phyloP scores from a whole-genome alignment of 345 rosid genomes.

The Eucalyptus regnans region DNA sequence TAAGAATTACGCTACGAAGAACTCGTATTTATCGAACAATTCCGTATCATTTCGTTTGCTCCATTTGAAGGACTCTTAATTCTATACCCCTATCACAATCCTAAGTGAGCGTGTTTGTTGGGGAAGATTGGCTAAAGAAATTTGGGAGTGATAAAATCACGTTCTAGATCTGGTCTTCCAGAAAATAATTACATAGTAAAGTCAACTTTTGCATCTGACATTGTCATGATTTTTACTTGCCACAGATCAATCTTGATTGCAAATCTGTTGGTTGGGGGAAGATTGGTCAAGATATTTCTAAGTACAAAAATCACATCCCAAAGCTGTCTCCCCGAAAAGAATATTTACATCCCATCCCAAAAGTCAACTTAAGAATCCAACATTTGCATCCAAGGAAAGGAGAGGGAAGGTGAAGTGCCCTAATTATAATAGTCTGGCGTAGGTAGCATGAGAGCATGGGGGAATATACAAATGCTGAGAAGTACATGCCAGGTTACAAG shows the following conservation, averaged over 20 bases:
- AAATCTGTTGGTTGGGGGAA: background rate
- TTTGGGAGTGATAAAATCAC: background rate
- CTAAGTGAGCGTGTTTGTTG: background rate
- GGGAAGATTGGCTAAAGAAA: background rate
- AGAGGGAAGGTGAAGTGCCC: background rate
- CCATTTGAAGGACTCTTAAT: background rate
- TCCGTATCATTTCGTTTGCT: background rate
- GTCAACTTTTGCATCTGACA: background rate
- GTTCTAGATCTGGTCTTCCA: background rate
- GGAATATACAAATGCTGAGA: background rate
- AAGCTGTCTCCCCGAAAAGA: background rate
- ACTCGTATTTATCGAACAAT: background rate
- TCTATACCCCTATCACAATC: background rate
- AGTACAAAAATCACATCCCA: background rate
- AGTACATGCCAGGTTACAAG: background rate
- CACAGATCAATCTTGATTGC: background rate
- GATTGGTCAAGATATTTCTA: background rate
- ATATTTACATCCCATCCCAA: background rate
- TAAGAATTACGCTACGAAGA: background rate
- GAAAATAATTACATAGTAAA: background rate
- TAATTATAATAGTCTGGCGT: background rate
- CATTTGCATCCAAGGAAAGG: background rate
- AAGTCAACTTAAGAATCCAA: background rate
- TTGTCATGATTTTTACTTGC: background rate
- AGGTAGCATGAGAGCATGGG: background rate